Base-by-base conservation (phyloP, 148 eudicot genomes). In the Bassia scoparia region DNA sequence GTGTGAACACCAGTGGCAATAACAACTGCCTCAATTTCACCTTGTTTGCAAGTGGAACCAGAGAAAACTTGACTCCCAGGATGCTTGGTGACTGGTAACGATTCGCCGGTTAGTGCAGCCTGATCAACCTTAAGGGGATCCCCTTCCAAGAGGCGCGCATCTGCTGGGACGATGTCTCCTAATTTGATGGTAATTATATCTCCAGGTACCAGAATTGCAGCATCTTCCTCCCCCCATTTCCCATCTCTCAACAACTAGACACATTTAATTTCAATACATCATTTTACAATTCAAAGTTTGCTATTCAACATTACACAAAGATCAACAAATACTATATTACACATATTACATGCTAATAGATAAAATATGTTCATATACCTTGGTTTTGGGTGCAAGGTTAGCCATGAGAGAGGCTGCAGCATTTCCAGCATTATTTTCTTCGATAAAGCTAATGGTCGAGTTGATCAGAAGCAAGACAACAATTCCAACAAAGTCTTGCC, bases 371-470 rank as follows among this genome's bases (percentile, higher is more conserved):
- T n/a, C n/a, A n/a, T n/a, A 27, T 69, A 87, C 89, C 87, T 84
- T 89, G 11, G 86, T 78, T 77, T 89, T 89, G 59, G 93, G 90
- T 61, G 90, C 93, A 24, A 87, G 83, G 69, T 83, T 83, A 30
- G 96, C 92, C 92, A 84, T 90, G 34, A 90, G 92, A 67, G 92
- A 90, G 13, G 90, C 90, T 13, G 96, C 96, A 55, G 90, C 90
- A 73, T 89, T 85, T 12, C 93, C 90, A 13, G 93, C 90, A 55
- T 82, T 87, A 79, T 84, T 89, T 78, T 87, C 93, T 76, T 87
- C 93, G 31, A 89, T 85, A 72, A 87, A 89, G 66, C 90, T 90
- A 74, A 88, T 84, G 23, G 93, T 88, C 5, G 96, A 88, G 86
- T 90, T 90, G 62, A 88, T 84, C 14, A 90, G 20, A 17, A 90